These are phyloP conservation scores for Geum urbanum DNA, from an alignment of 306 rosid genomes.

Conservation along the genomic window DNA sequence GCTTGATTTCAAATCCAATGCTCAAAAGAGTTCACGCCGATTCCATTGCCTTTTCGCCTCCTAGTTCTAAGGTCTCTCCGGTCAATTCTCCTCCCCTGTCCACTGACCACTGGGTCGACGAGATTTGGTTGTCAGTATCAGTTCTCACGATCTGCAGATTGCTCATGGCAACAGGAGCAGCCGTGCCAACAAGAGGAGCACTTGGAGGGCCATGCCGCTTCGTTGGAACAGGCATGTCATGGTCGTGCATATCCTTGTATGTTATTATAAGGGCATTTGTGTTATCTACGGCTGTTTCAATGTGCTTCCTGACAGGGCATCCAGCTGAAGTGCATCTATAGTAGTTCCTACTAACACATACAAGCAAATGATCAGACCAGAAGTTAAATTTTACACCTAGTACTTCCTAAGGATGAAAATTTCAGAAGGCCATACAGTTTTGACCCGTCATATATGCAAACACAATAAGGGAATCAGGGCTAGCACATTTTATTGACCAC, in stretches of 20 bases:
- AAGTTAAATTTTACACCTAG: background rate
- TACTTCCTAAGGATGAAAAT: background rate
- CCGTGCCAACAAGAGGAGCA: slow-evolving; percentile 77
- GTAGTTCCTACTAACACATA: slow-evolving; percentile 66
- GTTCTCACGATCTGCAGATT: slow-evolving; percentile 42
- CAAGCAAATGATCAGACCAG: slow-evolving; percentile 26
- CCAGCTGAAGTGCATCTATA: slow-evolving; percentile 99
- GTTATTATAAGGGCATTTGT: slow-evolving; percentile 68
- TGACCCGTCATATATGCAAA: background rate
- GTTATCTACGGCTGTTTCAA: slow-evolving; percentile 73
- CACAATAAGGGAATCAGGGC: background rate
- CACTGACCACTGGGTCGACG: slow-evolving; percentile 75
- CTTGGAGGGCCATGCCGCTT: slow-evolving; percentile 84
- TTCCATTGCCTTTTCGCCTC: slow-evolving; percentile 96
- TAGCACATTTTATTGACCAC: background rate
- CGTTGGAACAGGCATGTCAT: slow-evolving; percentile 92
- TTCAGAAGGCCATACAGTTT: background rate
- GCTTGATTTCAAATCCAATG: slow-evolving; percentile 98
- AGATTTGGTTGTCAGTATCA: slow-evolving; percentile 38
- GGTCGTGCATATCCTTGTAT: slow-evolving; percentile 91
- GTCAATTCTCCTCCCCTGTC: slow-evolving; percentile 88
- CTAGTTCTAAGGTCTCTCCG: slow-evolving; percentile 87
- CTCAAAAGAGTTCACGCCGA: slow-evolving; percentile 94
- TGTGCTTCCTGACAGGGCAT: slow-evolving; percentile 94
- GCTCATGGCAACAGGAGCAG: slow-evolving; percentile 72